A percentile compares a stretch with the other conserved stretches of the same genome.
Conservation (phyloP, 345 rosid genomes). For the Populus euphratica region DNA sequence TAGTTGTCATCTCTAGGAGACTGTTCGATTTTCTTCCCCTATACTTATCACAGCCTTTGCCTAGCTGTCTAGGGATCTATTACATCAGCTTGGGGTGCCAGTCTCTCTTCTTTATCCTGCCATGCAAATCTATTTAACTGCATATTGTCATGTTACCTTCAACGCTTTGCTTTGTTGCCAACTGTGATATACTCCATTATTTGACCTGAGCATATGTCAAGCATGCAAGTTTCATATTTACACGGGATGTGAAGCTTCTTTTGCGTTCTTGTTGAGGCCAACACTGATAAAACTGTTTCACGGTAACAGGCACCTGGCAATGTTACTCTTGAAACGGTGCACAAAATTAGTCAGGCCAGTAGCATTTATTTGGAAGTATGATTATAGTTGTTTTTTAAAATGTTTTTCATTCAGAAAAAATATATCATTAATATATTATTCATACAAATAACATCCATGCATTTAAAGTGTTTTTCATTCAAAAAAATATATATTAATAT, state of each 20-base stretch:
- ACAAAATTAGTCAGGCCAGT: constrained; percentile 63
- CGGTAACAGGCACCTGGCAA: constrained; percentile 84
- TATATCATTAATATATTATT: too few species aligned
- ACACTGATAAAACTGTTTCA: constrained; percentile 8
- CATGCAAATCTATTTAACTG: background rate
- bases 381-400: too few species aligned
- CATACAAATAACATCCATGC: background rate
- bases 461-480: too few species aligned
- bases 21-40: background rate
- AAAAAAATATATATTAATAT: too few species aligned
- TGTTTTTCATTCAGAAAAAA: too few species aligned
- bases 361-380: too few species aligned
- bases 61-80: background rate
- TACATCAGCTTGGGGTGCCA: background rate
- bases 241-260: background rate
- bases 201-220: background rate
- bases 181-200: background rate
- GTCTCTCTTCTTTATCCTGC: background rate
- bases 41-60: background rate
- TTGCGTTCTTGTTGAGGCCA: constrained; percentile 2
- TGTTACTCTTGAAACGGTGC: constrained; percentile 83
- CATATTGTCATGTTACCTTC: background rate
- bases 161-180: background rate
- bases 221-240: background rate
- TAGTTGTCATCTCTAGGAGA: background rate